Percentiles rank a stretch among this genome's conserved stretches.
These are phyloP conservation scores for Saccharomyces hybrid DNA, from an alignment of 1,139 yeast genomes.

Conservation along the genomic window DNA sequence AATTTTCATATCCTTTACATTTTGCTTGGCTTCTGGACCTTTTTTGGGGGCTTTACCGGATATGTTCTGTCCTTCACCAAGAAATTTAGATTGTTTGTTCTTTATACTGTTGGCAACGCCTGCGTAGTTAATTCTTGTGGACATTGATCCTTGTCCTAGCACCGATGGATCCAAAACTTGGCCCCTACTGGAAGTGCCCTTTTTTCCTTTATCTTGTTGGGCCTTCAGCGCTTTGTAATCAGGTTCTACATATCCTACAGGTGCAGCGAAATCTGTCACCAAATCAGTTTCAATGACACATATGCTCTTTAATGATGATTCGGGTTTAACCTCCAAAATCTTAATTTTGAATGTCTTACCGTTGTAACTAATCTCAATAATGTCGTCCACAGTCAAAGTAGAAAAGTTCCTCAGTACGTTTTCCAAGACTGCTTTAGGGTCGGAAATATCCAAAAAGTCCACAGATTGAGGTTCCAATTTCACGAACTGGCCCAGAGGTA, in stretches of 20 bases:
- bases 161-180: conserved; percentile 32
- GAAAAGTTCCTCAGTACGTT: conserved; percentile 85
- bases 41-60: conserved; percentile 46
- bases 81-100: conserved; percentile 34
- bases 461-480: conserved; percentile 93
- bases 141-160: conserved; percentile 62
- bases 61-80: conserved; percentile 64
- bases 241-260: conserved; percentile 96
- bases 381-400: conserved; percentile 76
- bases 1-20: conserved; percentile 22
- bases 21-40: conserved; percentile 5
- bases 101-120: conserved; percentile 42
- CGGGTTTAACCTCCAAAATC: conserved; percentile 85
- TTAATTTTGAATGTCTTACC: conserved; percentile 71
- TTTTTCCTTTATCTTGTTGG: conserved; percentile 15
- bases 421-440: conserved; percentile 94
- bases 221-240: conserved; percentile 37
- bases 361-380: conserved; percentile 81
- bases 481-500: conserved; percentile 82
- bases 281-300: conserved; percentile 97
- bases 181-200: conserved; percentile 10
- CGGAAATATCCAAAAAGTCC: conserved; percentile 86
- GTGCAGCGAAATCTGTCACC: conserved; percentile 97
- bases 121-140: conserved; percentile 63
- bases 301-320: conserved; percentile 52